Conservation (phyloP, 768 basidiomycete genomes). For the Russula virescens region DNA sequence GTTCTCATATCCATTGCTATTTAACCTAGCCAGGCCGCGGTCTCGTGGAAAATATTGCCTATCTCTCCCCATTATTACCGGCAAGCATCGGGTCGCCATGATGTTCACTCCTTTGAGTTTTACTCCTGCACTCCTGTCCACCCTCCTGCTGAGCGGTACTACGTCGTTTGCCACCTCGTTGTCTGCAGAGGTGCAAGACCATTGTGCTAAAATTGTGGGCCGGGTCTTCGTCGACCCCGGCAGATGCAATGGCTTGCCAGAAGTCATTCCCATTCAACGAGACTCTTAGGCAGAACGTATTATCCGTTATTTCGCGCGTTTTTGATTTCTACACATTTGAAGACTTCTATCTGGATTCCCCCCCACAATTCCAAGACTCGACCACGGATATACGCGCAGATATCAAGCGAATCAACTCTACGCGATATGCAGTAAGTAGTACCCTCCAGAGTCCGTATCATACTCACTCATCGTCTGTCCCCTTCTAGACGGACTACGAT, state of each 20-base stretch:
- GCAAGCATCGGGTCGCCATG: too few relatives aligned
- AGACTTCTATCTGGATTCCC: slow-evolving; percentile 34
- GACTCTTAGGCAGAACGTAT: too few relatives aligned
- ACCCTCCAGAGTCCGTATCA: neutral
- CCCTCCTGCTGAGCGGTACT: neutral
- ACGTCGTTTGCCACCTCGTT: neutral
- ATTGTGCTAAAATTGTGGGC: slow-evolving; percentile 34
- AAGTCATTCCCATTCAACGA: too few relatives aligned
- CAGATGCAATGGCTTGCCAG: too few relatives aligned
- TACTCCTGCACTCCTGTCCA: neutral
- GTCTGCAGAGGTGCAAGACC: slow-evolving; percentile 27
- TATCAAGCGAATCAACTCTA: slow-evolving; percentile 43
- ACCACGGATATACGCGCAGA: slow-evolving; percentile 49
- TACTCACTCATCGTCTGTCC: neutral
- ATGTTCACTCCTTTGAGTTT: too few relatives aligned
- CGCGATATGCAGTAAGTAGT: slow-evolving; percentile 39
- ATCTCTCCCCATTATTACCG: too few relatives aligned
- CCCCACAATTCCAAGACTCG: slow-evolving; percentile 41
- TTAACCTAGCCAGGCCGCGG: too few relatives aligned
- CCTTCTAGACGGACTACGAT: slow-evolving; percentile 54
- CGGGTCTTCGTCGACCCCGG: slow-evolving; percentile 43
- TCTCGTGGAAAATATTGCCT: too few relatives aligned
- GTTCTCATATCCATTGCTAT: too few relatives aligned
- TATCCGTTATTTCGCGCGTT: slow-evolving; percentile 31
- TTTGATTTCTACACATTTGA: slow-evolving; percentile 40